A percentile compares a stretch with the other conserved stretches of the same genome.
phyloP scores from a whole-genome alignment of 2,329 filamentous ascomycete species.

The Hymenoscyphus fraxineus region DNA sequence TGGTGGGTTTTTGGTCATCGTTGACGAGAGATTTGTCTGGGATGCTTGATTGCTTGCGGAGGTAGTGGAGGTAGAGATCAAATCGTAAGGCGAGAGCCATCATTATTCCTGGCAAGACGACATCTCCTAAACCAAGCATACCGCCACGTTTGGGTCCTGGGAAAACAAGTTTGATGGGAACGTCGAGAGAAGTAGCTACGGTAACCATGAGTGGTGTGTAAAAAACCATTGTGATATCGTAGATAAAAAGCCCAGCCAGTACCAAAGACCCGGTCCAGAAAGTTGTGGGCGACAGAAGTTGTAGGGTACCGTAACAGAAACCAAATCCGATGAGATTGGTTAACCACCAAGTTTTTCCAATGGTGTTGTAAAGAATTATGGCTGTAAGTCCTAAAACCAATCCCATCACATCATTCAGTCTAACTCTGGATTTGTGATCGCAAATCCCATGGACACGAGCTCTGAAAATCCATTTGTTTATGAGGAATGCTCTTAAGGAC shows the following conservation, averaged over 20 bases:
- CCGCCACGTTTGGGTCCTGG: conserved; percentile 60
- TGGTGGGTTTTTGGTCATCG: conserved; percentile 36
- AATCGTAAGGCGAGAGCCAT: conserved; percentile 86
- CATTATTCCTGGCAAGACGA: conserved; percentile 88
- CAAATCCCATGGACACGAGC: conserved; percentile 29
- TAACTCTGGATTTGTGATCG: conserved; percentile 21
- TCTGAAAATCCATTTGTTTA: conserved; percentile 47
- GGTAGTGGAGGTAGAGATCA: conserved; percentile 81
- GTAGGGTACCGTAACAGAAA: conserved; percentile 78
- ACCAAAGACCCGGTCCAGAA: conserved; percentile 79
- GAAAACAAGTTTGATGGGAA: conserved; percentile 89
- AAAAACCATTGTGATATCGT: conserved; percentile 92
- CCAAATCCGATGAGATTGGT: conserved; percentile 85
- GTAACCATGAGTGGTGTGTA: conserved; percentile 84
- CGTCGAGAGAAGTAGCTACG: conserved; percentile 83
- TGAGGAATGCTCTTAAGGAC: conserved; percentile 49
- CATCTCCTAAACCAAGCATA: conserved; percentile 92
- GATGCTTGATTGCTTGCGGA: conserved; percentile 54
- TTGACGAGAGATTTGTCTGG: conserved; percentile 16
- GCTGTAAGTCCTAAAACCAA: conserved; percentile 27
- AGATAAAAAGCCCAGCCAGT: conserved; percentile 78
- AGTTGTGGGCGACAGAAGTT: conserved; percentile 83
- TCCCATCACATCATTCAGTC: conserved; percentile 30
- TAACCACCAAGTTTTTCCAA: conserved; percentile 42
- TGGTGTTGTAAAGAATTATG: conserved; percentile 31